Evolutionary conservation across 768 basidiomycete genomes (phyloP).

Genomic region (Termitomyces sp.): DNA sequence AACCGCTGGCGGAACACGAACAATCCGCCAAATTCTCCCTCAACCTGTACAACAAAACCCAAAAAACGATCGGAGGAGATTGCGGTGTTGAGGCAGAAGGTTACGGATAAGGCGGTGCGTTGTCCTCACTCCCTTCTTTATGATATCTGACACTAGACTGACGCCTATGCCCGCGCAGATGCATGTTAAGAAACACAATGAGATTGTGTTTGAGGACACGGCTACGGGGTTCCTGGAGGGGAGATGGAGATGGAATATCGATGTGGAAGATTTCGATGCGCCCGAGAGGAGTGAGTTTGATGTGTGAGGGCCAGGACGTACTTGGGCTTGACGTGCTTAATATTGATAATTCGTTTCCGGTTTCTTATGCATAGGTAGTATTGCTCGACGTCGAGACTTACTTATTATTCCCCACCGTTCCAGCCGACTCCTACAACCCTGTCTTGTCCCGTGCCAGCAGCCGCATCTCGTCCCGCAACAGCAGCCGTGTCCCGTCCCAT

Average conservation of each 20-base stretch:
- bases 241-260: conserved; percentile 78
- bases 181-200: conserved; percentile 96
- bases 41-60: conserved; percentile 90
- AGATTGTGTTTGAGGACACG: conserved; percentile 93
- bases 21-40: conserved; percentile 96
- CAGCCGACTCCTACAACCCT: no score
- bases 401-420: no score
- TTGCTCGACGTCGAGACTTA: no score
- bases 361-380: no score
- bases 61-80: conserved; percentile 98
- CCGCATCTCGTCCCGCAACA: no score
- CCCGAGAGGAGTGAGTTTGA: conserved; percentile 30
- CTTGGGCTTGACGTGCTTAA: no score
- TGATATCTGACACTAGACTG: no score
- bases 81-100: conserved; percentile 78
- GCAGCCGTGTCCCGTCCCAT: no score
- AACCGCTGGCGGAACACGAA: conserved; percentile 99
- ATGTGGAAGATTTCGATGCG: conserved; percentile 68
- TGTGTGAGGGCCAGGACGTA: no score
- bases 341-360: no score
- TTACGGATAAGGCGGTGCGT: conserved; percentile 91
- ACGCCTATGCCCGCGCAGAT: conserved; percentile 50
- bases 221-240: conserved; percentile 85
- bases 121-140: no score
- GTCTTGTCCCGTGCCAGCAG: no score